Percentiles rank a stretch among this genome's conserved stretches.
These are phyloP conservation scores for Suhomyces yuchorum DNA, from an alignment of 1,139 yeast species.

Conservation along the genomic window DNA sequence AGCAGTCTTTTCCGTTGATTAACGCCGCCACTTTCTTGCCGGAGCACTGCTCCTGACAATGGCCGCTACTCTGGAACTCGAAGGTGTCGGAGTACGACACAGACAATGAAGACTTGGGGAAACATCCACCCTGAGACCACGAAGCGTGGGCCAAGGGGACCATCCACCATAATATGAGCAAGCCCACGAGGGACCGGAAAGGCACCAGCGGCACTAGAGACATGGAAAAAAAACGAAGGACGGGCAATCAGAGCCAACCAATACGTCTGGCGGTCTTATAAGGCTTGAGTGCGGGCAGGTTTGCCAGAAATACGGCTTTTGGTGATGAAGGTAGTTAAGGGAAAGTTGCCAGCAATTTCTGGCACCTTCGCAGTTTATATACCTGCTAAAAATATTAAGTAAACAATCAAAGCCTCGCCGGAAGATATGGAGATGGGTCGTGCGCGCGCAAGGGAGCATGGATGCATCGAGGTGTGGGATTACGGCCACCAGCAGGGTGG, in stretches of 20 bases:
- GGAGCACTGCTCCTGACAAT: constrained; percentile 50
- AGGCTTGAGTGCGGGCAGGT: background rate
- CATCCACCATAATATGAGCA: constrained; percentile 5
- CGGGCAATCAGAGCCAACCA: constrained; percentile 5
- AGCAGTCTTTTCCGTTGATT: constrained; percentile 55
- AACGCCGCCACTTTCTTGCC: constrained; percentile 56
- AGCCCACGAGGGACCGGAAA: background rate
- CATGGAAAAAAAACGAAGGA: constrained; percentile 5
- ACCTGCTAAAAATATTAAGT: constrained; percentile 13
- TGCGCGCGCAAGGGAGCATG: constrained; percentile 1
- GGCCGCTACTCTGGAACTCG: constrained; percentile 52
- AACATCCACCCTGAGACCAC: constrained; percentile 41
- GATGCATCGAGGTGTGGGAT: background rate
- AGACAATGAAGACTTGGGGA: constrained; percentile 25
- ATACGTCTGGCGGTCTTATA: constrained; percentile 3
- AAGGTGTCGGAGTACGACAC: constrained; percentile 33
- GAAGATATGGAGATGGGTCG: constrained; percentile 5
- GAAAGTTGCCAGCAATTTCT: background rate
- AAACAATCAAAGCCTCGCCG: constrained; percentile 10
- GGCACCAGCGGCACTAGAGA: background rate
- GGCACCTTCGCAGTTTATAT: constrained; percentile 7
- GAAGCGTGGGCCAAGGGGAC: constrained; percentile 17
- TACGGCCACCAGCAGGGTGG: background rate
- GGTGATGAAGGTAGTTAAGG: background rate
- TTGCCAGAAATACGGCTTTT: background rate